Percentiles rank a stretch among this genome's conserved stretches.
Conservation (phyloP, 805 yeast species). For the Saccharomycopsis fibuligera region DNA sequence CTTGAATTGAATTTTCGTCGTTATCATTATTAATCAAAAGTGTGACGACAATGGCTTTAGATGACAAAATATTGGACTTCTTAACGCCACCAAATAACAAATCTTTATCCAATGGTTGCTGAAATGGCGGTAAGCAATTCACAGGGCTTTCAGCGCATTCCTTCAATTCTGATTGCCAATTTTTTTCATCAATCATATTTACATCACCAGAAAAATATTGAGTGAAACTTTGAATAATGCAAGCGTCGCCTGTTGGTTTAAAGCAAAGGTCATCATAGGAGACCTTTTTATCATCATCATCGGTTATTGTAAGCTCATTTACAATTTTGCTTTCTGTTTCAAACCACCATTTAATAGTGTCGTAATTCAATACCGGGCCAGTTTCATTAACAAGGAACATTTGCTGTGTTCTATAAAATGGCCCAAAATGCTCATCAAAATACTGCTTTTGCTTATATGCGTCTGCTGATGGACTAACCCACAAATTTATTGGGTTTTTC, state of each 20-base stretch:
- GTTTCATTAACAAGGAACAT: constrained; percentile 64
- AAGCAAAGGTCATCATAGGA: constrained; percentile 67
- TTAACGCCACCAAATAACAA: constrained; percentile 60
- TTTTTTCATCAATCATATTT: constrained; percentile 37
- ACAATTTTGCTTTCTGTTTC: constrained; percentile 58
- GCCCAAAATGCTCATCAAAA: constrained; percentile 81
- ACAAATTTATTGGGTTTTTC: constrained; percentile 71
- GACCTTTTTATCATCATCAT: constrained; percentile 20
- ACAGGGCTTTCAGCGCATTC: constrained; percentile 78
- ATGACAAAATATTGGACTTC: constrained; percentile 43
- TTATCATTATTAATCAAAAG: constrained; percentile 53
- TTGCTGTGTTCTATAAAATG: constrained; percentile 86
- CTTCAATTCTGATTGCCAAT: constrained; percentile 51
- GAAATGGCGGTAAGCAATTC: constrained; percentile 81
- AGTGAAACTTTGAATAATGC: constrained; percentile 82
- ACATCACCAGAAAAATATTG: constrained; percentile 77
- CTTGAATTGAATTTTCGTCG: constrained; percentile 36
- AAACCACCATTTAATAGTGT: constrained; percentile 81
- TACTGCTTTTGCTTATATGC: constrained; percentile 60
- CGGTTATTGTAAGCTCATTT: constrained; percentile 22
- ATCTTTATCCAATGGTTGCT: constrained; percentile 76
- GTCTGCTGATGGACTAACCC: constrained; percentile 80
- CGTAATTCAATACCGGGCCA: constrained; percentile 65
- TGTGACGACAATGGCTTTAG: constrained; percentile 75
- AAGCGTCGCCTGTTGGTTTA: constrained; percentile 71